Base-by-base conservation (phyloP, 768 basidiomycete species). In the Polyporus arcularius region DNA sequence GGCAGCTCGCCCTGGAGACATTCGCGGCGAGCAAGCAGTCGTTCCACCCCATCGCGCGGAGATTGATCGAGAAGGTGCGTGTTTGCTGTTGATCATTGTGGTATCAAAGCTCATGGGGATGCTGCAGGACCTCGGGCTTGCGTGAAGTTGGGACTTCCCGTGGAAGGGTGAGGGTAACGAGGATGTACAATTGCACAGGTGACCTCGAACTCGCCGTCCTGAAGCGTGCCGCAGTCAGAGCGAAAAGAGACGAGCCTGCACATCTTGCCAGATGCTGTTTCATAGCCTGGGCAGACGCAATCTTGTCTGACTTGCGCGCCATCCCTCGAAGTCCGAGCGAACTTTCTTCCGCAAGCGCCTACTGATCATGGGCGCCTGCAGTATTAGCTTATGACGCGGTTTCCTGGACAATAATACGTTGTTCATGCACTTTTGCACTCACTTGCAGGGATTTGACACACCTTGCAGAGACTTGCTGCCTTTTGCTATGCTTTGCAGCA, bases 231-330 rank as follows among this genome's bases (percentile, higher is more conserved):
- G 66, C 97, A 99, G 60, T 86, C 80, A 1, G 94, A 92, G 76
- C 97, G 98, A 76, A 99, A 98, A 98, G 79, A 28, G 98, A 80
- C 1, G 95, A 96, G 54, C 96, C 97, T 90, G 68, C 8, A 9
- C 55, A 26, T 31, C 40, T 14, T 30, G 31, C 53, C 4, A 53
- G 26, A n/a, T 26, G 43, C 59, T 12, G 11, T 10, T 31, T 32
- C 16, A 0, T 35, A 2, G 39, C 12, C 16, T 18, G 12, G 11
- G 4, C 45, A 31, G 32, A 69, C 79, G 55, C 82, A 49, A 83
- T 80, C 71, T 82, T 82, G 67, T 82, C 76, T 30, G 81, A 78
- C n/a, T 67, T 67, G 16, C 55, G 64, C 12, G 64, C 54, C 70
- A 70, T 70, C 9, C 35, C 6, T 35, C 35, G 35, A 35, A 6